Base-by-base conservation (phyloP, 2,329 filamentous ascomycete species). In the Cercospora berteroae region DNA sequence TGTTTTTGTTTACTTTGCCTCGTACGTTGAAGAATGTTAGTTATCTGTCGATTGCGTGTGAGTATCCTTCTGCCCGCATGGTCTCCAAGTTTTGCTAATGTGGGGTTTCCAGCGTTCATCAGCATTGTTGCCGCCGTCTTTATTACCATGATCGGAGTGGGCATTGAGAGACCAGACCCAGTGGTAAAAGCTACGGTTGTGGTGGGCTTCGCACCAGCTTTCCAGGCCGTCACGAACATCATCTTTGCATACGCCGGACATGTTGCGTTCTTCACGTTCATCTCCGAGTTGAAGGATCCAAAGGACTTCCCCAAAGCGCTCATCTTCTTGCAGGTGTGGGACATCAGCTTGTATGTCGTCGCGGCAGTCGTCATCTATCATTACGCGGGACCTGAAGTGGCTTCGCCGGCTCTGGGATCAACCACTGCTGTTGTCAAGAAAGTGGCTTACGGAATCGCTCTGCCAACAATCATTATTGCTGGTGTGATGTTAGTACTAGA, bases 391-490 rank as follows among this genome's bases (percentile, higher is more conserved):
- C 80, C 83, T 0, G 78, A 83, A 18, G 88, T 91, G 0, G 81
- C 83, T 1, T 88, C 87, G 0, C 90, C 90, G 0, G 89, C 90
- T 0, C 82, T 92, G 1, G 86, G 87, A 5, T 89, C 88, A 0
- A 85, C 88, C 5, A 82, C 83, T 1, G 76, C 76, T 0, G 71
- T 84, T 0, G 79, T 90, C 31, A 81, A 83, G 55, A 91, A 90
- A 76, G 79, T 89, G 10, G 88, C 89, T 13, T 92, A 88, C 79
- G 90, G 88, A 23, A 82, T 92, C 66, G 89, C 89, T 0, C 82
- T 90, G 5, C 89, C 89, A 7, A 91, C 90, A 3, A 91, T 91
- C 63, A 81, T 91, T 61, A 86, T 92, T 60, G 87, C 89, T 0
- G 89, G 89, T 63, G 88, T 90, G 4, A 89, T 92, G 31, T 33